Evolutionary conservation across 176 grass and related monocot genomes (phyloP), one percentile per base, ranked within the genome.

Genomic region (Hsuehochloa calcarea): DNA sequence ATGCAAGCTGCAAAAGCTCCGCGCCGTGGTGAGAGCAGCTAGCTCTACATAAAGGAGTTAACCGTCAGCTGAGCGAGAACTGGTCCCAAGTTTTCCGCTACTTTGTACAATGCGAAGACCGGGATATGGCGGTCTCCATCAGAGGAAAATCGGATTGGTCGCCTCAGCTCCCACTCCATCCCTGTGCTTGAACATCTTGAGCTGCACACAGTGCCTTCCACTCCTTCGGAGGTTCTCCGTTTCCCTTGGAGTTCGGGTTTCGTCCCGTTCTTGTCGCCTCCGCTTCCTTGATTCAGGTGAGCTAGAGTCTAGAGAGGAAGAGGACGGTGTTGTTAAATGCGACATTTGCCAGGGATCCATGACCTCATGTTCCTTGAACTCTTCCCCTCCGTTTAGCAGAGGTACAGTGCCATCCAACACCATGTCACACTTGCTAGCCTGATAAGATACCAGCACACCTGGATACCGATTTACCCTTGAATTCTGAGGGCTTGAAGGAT

Each of bases 181-280:
- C 62, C 23, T 60, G 74, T 87, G 89, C 68, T 87, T 87, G 68
- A 87, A 87, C 85, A 84, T 90, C 43, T 90, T 90, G 29, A 87
- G 51, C 51, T 90, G 85, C 74, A 83, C 61, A 23, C 75, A 80
- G 4, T 70, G 80, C 31, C 89, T 87, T 79, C 89, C 75, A 29
- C 74, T 87, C 67, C 84, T 83, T 59, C 73, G 56, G 45, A 78
- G 46, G 38, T 9, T 59, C 23, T 72, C 72, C 9, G 64, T 45
- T 44, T 86, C 84, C 88, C 72, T 82, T 70, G 15, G 35, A 4
- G 26, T 8, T 63, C 40, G 27, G 49, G 60, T 65, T 72, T 86
- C 84, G 2, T 83, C 47, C 2, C 13, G 17, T 10, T 49, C 51
- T 69, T 85, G 70, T n/a, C 50, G 39, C 29, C 20, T 17, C 10